Evolutionary conservation across 108 stramenopile genomes (phyloP).

Genomic region (Craspedostauros australis): DNA sequence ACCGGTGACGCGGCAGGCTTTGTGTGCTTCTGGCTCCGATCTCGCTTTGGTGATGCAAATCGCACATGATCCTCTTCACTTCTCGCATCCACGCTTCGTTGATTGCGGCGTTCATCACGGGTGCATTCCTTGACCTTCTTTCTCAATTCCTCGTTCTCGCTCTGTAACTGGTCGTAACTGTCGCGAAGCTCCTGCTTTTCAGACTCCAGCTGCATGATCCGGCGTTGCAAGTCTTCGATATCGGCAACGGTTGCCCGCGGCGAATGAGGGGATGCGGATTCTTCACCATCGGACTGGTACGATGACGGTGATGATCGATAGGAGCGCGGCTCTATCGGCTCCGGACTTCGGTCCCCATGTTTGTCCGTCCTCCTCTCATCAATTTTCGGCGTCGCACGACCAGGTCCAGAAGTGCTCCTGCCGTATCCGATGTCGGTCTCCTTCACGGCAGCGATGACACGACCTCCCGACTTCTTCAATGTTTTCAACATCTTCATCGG

Average conservation of each 20-base stretch:
- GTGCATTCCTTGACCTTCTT: slow-evolving; percentile 3
- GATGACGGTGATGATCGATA: too few relatives aligned
- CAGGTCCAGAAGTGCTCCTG: slow-evolving; percentile 1
- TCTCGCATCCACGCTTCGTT: too few relatives aligned
- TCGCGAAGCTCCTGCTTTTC: slow-evolving; percentile 13
- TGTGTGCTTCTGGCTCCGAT: slow-evolving; percentile 21
- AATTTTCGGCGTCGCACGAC: neutral
- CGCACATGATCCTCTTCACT: too few relatives aligned
- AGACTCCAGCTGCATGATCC: slow-evolving; percentile 3
- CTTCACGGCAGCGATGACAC: too few relatives aligned
- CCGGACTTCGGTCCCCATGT: neutral
- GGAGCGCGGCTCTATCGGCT: neutral
- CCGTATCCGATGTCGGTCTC: too few relatives aligned
- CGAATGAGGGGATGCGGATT: neutral
- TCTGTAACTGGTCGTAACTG: slow-evolving; percentile 13
- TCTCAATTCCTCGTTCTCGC: slow-evolving; percentile 15
- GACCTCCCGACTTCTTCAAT: too few relatives aligned
- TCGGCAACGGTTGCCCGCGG: neutral
- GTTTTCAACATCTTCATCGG: too few relatives aligned
- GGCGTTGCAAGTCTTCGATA: neutral
- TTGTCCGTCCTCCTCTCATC: neutral
- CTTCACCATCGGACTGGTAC: too few relatives aligned
- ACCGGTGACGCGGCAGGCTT: slow-evolving; percentile 6
- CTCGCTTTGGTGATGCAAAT: too few relatives aligned
- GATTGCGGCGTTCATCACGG: neutral